Percentiles rank a stretch among this genome's conserved stretches.
Conservation (phyloP, 2,329 filamentous ascomycete genomes). For the Scedosporium dehoogii region DNA sequence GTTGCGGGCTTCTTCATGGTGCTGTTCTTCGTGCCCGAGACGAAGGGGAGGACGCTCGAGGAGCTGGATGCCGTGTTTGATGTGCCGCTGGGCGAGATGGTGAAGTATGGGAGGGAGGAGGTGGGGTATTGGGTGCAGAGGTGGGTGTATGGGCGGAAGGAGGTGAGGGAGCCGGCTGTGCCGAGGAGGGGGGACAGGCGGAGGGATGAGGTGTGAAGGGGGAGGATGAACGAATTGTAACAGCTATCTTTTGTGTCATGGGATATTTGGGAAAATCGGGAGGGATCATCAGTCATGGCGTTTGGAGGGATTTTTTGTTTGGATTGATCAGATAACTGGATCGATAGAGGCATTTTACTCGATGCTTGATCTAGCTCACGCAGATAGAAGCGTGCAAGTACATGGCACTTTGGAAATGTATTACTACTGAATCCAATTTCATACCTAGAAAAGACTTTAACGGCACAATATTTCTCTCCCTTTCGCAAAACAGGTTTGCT, state of each 20-base stretch:
- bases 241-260: neutral
- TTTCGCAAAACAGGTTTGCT: neutral
- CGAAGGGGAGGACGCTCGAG: conserved; percentile 33
- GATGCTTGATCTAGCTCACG: neutral
- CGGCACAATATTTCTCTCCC: no score
- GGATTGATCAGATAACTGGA: no score
- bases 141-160: neutral
- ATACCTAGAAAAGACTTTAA: no score
- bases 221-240: neutral
- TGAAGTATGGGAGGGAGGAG: conserved; percentile 1
- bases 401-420: neutral
- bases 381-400: neutral
- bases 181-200: neutral
- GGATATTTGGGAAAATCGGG: neutral
- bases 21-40: conserved; percentile 31
- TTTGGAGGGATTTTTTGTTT: no score
- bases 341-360: neutral
- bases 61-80: conserved; percentile 28
- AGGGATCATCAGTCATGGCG: neutral
- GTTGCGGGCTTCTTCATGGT: conserved; percentile 33
- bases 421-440: no score
- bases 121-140: neutral
- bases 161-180: neutral
- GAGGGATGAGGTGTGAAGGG: neutral
- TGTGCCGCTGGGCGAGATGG: conserved; percentile 6